phyloP scores from a whole-genome alignment of 2,329 filamentous ascomycete species.

The Penicillium concentricum region DNA sequence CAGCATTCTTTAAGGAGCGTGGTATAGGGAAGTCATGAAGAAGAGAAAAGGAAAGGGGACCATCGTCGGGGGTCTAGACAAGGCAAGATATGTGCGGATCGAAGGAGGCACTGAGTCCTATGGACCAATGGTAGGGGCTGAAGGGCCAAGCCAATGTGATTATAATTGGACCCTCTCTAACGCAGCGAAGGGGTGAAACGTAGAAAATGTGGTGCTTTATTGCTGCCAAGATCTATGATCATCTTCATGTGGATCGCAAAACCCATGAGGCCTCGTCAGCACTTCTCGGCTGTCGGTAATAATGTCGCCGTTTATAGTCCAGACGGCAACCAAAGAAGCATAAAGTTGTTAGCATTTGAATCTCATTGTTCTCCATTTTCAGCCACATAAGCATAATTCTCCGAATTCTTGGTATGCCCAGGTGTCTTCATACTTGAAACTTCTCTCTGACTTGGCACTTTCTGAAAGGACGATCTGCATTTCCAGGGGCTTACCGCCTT shows the following conservation, averaged over 20 bases:
- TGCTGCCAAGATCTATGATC: background rate
- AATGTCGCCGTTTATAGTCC: background rate
- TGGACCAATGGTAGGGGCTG: slow-evolving; percentile 1
- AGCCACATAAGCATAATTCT: background rate
- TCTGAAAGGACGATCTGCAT: background rate
- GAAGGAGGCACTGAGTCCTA: background rate
- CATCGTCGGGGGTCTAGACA: background rate
- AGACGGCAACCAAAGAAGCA: background rate
- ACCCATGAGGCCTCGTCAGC: slow-evolving; percentile 2
- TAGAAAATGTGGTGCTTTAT: background rate
- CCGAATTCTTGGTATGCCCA: background rate
- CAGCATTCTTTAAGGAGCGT: slow-evolving; percentile 9
- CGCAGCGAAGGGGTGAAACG: slow-evolving; percentile 3
- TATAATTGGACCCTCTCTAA: slow-evolving; percentile 2
- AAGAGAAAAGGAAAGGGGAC: background rate
- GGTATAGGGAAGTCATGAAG: background rate
- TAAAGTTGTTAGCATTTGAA: background rate
- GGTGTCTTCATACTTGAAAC: background rate
- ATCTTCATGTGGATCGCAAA: background rate
- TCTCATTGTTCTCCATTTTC: background rate
- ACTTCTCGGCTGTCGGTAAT: background rate
- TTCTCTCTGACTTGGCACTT: background rate
- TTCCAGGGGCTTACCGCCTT: background rate
- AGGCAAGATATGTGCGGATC: slow-evolving; percentile 1
- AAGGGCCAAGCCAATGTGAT: background rate